These are phyloP conservation scores for Cercospora sojina DNA, from an alignment of 2,329 filamentous ascomycete species.

Conservation along the genomic window DNA sequence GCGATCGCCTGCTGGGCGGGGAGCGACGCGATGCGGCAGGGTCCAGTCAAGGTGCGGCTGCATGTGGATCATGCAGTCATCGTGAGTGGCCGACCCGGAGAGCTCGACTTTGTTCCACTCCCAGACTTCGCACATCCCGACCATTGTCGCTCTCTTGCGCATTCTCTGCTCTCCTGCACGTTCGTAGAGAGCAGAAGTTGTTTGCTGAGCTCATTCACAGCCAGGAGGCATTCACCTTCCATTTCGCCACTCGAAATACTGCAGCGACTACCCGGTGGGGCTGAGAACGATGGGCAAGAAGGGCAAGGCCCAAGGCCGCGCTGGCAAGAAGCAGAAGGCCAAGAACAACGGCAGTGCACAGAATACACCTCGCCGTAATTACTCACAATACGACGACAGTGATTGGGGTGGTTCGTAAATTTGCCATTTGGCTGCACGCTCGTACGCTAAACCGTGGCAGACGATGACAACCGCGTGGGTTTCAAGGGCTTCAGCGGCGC, in stretches of 20 bases:
- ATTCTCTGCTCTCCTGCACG: neutral
- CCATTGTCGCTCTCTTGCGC: conserved; percentile 20
- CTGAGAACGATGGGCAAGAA: conserved; percentile 25
- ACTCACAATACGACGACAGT: conserved; percentile 17
- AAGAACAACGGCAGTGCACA: conserved; percentile 18
- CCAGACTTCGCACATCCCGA: conserved; percentile 7
- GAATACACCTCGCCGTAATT: conserved; percentile 14
- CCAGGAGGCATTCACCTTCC: neutral
- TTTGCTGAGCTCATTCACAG: neutral
- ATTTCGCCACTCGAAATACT: neutral
- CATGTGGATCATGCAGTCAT: conserved; percentile 10
- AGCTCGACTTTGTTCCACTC: conserved; percentile 3
- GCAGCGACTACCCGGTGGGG: neutral
- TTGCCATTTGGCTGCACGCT: neutral
- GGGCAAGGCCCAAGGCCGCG: conserved; percentile 29
- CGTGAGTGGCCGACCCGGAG: conserved; percentile 7
- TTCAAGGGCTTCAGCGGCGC: conserved; percentile 35
- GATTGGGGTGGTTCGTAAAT: conserved; percentile 23
- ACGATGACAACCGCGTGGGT: conserved; percentile 22
- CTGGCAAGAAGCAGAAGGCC: conserved; percentile 32
- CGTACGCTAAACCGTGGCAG: conserved; percentile 18
- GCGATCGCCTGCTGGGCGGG: neutral
- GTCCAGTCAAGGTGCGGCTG: conserved; percentile 7
- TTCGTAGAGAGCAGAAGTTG: neutral
- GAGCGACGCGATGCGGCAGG: neutral